phyloP scores from a whole-genome alignment of 257 asterid species.

The Solanum gandarillasii region DNA sequence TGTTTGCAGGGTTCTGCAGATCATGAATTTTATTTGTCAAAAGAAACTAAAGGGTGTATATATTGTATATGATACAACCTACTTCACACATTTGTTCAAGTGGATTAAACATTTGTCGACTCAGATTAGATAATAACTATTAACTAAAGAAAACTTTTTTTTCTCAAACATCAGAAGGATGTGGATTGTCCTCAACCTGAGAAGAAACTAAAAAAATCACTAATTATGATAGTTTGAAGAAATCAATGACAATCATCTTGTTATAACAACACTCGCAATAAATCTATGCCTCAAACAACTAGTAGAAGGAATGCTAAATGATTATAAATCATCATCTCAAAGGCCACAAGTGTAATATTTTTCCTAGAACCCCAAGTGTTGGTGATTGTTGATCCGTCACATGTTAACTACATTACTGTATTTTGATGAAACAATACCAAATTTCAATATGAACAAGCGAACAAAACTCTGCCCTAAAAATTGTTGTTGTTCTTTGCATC shows the following conservation, averaged over 20 bases:
- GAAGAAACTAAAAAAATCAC: background rate
- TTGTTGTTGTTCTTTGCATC: background rate
- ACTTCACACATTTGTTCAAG: background rate
- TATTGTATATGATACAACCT: background rate
- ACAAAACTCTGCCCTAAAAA: background rate
- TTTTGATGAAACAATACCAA: background rate
- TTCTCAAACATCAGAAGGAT: background rate
- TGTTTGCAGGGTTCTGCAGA: slow-evolving; percentile 51
- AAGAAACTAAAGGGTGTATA: background rate
- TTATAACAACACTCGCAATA: background rate
- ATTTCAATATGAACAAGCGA: background rate
- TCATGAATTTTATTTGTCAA: background rate
- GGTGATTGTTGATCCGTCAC: background rate
- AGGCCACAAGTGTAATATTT: background rate
- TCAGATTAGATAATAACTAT: background rate
- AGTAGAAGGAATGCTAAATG: background rate
- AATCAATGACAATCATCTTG: background rate
- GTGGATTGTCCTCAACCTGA: background rate
- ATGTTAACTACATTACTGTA: background rate
- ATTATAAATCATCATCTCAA: background rate
- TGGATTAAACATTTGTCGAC: background rate
- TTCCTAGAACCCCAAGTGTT: background rate
- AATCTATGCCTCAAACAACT: background rate
- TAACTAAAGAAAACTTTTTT: background rate
- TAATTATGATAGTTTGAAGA: background rate